Conservation (phyloP, 257 asterid species). For the Jacaranda mimosifolia region DNA sequence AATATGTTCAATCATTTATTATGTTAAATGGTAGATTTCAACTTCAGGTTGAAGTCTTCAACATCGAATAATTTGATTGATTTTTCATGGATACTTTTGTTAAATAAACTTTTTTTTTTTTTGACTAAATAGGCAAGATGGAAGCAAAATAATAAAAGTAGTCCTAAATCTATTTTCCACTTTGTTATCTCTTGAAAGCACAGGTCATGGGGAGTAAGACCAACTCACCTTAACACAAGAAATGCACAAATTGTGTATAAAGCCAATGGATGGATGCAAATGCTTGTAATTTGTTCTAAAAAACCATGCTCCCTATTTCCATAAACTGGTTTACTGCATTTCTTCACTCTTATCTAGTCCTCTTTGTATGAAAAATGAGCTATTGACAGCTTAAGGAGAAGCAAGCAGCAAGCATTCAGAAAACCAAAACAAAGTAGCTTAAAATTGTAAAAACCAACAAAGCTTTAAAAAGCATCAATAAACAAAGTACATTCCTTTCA, state of each 20-base stretch:
- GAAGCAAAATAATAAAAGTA: not conserved
- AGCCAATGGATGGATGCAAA: too few relatives aligned
- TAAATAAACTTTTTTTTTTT: too few relatives aligned
- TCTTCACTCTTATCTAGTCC: not conserved
- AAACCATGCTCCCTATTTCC: too few relatives aligned
- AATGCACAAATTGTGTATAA: too few relatives aligned
- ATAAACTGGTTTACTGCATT: too few relatives aligned
- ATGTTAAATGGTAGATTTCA: too few relatives aligned
- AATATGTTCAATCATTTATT: too few relatives aligned
- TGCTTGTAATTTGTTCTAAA: too few relatives aligned
- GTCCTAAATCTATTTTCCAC: not conserved
- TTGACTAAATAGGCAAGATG: not conserved
- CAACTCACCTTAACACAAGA: not conserved
- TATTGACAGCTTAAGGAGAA: not conserved
- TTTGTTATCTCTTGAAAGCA: not conserved
- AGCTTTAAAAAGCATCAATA: not conserved
- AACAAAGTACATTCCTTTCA: conserved; percentile 23
- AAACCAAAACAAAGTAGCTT: not conserved
- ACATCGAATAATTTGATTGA: too few relatives aligned
- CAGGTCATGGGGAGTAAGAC: not conserved
- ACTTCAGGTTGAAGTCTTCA: too few relatives aligned
- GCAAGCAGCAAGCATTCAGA: conserved; percentile 1
- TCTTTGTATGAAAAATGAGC: not conserved
- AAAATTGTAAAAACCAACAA: not conserved
- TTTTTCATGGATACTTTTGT: not conserved